Percentiles rank a stretch among this genome's conserved stretches.
Evolutionary conservation across 768 basidiomycete species (phyloP).

Genomic region (Flagelloscypha sp.): DNA sequence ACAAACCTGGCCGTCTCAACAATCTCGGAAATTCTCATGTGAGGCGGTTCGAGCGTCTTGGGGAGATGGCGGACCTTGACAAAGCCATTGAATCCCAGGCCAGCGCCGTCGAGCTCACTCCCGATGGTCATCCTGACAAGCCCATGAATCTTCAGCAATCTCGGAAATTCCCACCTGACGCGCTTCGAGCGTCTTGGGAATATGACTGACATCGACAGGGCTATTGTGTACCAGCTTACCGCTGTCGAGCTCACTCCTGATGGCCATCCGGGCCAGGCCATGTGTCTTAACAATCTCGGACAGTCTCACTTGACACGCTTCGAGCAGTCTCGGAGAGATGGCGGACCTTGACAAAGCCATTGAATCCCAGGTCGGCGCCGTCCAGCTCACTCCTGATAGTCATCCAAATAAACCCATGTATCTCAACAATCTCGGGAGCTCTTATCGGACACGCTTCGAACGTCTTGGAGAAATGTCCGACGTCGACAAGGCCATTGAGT

Average conservation of each 20-base stretch:
- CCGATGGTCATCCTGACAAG: conserved; percentile 7
- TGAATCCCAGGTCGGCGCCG: conserved; percentile 12
- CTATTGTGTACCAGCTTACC: conserved; percentile 3
- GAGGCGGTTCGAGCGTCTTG: conserved; percentile 7
- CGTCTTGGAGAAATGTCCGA: conserved; percentile 16
- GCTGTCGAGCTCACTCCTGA: conserved; percentile 6
- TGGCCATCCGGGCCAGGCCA: conserved; percentile 6
- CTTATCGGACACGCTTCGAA: conserved; percentile 14
- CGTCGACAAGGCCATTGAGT: conserved; percentile 14
- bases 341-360: conserved; percentile 18
- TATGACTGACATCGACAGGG: conserved; percentile 7
- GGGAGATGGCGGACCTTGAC: conserved; percentile 14
- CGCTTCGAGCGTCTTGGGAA: conserved; percentile 8
- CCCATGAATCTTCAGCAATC: not conserved
- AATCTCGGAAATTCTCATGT: conserved; percentile 3
- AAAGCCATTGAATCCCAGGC: conserved; percentile 14
- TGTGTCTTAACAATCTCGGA: conserved; percentile 6
- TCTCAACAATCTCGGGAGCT: conserved; percentile 10
- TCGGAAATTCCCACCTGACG: not conserved
- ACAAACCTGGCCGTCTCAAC: conserved; percentile 2
- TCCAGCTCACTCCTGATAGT: conserved; percentile 13
- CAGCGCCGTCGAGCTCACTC: conserved; percentile 15
- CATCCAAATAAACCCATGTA: conserved; percentile 2
- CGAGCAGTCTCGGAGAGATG: not conserved
- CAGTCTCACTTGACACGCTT: conserved; percentile 11